Conservation (phyloP, 2,329 filamentous ascomycete species). For the Colletotrichum neosansevieriae region DNA sequence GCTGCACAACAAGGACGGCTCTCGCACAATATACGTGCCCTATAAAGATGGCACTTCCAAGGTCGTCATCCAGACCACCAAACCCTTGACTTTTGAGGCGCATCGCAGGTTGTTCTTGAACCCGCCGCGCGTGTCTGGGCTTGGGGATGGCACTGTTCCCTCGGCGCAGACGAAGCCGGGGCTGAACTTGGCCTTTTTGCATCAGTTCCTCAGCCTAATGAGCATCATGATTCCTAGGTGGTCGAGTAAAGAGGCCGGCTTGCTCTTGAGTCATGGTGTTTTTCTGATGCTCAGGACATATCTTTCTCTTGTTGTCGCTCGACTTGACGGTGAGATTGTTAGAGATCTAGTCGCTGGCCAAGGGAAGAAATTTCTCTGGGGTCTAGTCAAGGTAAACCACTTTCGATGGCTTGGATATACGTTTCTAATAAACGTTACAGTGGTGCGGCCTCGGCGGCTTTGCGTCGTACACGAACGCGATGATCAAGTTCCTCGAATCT, state of each 20-base stretch:
- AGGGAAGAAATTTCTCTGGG: constrained; percentile 87
- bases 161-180: constrained; percentile 93
- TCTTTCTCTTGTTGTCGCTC: constrained; percentile 90
- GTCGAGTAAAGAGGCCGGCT: constrained; percentile 93
- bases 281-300: constrained; percentile 95
- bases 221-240: constrained; percentile 98
- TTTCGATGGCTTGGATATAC: neutral
- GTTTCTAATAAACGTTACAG: constrained; percentile 49
- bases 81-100: constrained; percentile 94
- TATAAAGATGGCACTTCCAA: constrained; percentile 90
- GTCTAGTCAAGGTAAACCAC: constrained; percentile 77
- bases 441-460: constrained; percentile 96
- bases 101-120: constrained; percentile 94
- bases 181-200: constrained; percentile 93
- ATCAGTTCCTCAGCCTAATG: constrained; percentile 95
- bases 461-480: constrained; percentile 96
- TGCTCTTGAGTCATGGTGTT: constrained; percentile 87
- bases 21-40: constrained; percentile 93
- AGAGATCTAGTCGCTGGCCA: constrained; percentile 96
- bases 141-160: constrained; percentile 81
- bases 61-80: constrained; percentile 90
- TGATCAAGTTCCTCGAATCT: constrained; percentile 98
- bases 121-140: constrained; percentile 84
- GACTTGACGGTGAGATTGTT: constrained; percentile 95
- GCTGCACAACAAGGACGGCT: constrained; percentile 92